phyloP scores from a whole-genome alignment of 495 filamentous ascomycete species.

The Halenospora varia region DNA sequence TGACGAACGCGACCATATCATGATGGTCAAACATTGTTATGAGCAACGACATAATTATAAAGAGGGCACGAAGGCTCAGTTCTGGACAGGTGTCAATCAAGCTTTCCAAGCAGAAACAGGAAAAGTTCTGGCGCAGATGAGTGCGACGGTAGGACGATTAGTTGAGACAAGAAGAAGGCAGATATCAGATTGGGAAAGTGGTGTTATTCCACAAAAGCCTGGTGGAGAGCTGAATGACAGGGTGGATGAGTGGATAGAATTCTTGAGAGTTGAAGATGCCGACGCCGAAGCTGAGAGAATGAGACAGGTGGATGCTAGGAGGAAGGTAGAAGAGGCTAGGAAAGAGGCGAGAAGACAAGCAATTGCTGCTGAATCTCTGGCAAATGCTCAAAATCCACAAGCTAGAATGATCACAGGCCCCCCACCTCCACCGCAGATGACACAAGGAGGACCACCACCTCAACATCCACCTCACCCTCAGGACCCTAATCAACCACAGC shows the following conservation, averaged over 20 bases:
- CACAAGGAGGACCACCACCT: conserved; percentile 3
- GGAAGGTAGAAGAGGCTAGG: conserved; percentile 21
- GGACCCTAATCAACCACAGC: neutral
- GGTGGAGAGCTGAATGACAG: conserved; percentile 22
- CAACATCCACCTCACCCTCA: neutral
- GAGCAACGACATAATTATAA: conserved; percentile 22
- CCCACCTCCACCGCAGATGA: conserved; percentile 4
- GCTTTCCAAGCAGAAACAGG: conserved; percentile 26
- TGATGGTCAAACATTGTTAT: conserved; percentile 25
- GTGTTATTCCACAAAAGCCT: conserved; percentile 25
- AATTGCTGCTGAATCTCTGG: conserved; percentile 19
- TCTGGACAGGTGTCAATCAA: conserved; percentile 23
- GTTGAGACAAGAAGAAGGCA: conserved; percentile 24
- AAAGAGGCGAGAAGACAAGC: conserved; percentile 25
- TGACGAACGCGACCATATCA: conserved; percentile 25
- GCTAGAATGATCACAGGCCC: neutral
- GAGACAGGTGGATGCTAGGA: conserved; percentile 23
- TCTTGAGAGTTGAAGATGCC: conserved; percentile 22
- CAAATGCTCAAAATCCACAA: conserved; percentile 3
- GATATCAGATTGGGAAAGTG: conserved; percentile 27
- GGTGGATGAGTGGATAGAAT: conserved; percentile 25
- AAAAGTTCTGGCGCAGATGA: conserved; percentile 27
- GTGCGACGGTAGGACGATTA: conserved; percentile 24
- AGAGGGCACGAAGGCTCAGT: conserved; percentile 25
- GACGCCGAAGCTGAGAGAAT: conserved; percentile 26